These are phyloP conservation scores for Chaetomium sp. DNA, from an alignment of 2,329 filamentous ascomycete genomes.

Conservation along the genomic window DNA sequence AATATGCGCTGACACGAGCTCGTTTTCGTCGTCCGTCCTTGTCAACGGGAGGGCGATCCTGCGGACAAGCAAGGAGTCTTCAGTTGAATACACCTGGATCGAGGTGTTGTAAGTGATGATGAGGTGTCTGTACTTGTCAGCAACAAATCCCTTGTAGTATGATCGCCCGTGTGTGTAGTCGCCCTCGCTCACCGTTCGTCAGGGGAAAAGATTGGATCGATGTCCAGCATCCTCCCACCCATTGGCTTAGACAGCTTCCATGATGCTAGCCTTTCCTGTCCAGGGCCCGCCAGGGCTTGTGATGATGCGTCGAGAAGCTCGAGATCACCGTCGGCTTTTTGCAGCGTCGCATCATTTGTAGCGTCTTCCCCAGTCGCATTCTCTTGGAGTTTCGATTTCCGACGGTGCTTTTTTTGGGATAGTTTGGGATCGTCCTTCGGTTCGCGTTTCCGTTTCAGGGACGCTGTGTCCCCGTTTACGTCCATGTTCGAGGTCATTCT, in stretches of 20 bases:
- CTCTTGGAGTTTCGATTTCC: slow-evolving; percentile 29
- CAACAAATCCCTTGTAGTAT: slow-evolving; percentile 5
- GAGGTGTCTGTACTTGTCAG: slow-evolving; percentile 60
- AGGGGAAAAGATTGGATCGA: slow-evolving; percentile 63
- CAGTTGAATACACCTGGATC: slow-evolving; percentile 78
- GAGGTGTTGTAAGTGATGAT: slow-evolving; percentile 74
- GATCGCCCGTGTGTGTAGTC: too few relatives aligned
- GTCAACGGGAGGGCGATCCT: slow-evolving; percentile 60
- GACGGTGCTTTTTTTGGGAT: slow-evolving; percentile 35
- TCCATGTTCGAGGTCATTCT: slow-evolving; percentile 34
- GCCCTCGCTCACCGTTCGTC: slow-evolving; percentile 60
- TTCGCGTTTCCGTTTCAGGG: slow-evolving; percentile 40
- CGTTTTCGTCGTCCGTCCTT: slow-evolving; percentile 35
- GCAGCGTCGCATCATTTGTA: slow-evolving; percentile 2
- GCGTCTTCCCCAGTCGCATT: slow-evolving; percentile 21
- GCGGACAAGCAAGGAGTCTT: slow-evolving; percentile 78
- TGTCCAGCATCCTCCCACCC: slow-evolving; percentile 65
- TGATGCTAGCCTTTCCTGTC: slow-evolving; percentile 27
- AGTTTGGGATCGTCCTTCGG: slow-evolving; percentile 37
- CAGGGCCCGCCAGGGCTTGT: slow-evolving; percentile 9
- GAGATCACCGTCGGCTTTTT: slow-evolving; percentile 23
- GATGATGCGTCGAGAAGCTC: slow-evolving; percentile 26
- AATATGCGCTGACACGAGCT: slow-evolving; percentile 42
- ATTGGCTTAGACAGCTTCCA: slow-evolving; percentile 67
- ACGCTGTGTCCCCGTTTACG: slow-evolving; percentile 35